phyloP scores from a whole-genome alignment of 108 stramenopile genomes.

The Parietichytrium sp. region DNA sequence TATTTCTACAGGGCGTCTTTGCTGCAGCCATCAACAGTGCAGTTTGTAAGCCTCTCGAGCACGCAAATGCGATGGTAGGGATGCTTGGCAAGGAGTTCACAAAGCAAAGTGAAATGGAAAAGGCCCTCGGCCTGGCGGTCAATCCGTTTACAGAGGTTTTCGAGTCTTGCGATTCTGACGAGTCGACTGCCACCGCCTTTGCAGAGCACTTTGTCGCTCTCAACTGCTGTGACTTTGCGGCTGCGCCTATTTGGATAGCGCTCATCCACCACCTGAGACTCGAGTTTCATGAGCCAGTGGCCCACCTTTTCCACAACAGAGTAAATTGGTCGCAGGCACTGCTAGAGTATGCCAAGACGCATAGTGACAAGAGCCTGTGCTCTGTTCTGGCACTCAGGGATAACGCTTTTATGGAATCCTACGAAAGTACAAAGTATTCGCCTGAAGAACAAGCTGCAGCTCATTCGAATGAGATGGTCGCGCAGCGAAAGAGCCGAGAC shows the following conservation, averaged over 20 bases:
- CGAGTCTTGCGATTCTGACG: too few species aligned
- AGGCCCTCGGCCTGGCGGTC: too few species aligned
- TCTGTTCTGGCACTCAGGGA: neutral
- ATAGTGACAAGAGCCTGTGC: neutral
- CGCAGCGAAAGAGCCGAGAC: neutral
- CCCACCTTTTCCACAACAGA: neutral
- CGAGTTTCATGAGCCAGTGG: neutral
- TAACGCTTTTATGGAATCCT: neutral
- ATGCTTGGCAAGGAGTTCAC: neutral
- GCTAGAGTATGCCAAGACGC: neutral
- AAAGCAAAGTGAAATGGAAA: neutral
- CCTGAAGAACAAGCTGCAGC: neutral
- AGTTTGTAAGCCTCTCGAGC: neutral
- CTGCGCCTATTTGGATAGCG: neutral
- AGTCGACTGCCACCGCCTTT: neutral
- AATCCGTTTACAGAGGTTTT: too few species aligned
- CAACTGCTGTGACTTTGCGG: constrained; percentile 19
- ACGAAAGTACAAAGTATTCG: neutral
- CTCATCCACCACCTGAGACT: neutral
- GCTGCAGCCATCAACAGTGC: neutral
- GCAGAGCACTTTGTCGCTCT: neutral
- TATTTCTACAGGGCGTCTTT: neutral
- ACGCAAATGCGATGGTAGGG: neutral
- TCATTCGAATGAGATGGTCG: neutral
- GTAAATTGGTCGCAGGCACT: neutral